These are phyloP conservation scores for Cercis canadensis DNA, from an alignment of 306 rosid species.

Conservation along the genomic window DNA sequence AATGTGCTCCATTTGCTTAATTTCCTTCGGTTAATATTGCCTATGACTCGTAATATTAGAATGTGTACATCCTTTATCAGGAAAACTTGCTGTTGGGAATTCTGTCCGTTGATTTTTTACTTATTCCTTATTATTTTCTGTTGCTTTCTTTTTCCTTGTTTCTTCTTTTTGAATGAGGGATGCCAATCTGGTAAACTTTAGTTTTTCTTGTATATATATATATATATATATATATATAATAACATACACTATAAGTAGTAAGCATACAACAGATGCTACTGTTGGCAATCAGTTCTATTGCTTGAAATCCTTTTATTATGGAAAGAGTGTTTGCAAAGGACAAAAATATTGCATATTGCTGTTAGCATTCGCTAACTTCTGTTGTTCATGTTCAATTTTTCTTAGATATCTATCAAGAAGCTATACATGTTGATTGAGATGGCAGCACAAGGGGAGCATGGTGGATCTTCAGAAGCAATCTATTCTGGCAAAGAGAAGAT, in stretches of 20 bases:
- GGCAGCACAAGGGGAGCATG: constrained; percentile 86
- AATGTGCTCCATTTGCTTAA: constrained; percentile 11
- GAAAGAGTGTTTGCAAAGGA: no score
- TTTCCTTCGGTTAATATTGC: no score
- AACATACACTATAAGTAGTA: no score
- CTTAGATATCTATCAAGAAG: no score
- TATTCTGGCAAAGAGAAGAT: constrained; percentile 84
- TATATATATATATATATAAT: no score
- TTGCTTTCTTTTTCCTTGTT: constrained; percentile 6
- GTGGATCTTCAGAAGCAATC: constrained; percentile 87
- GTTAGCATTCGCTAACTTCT: no score
- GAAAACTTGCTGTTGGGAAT: constrained; percentile 24
- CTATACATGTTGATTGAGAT: no score
- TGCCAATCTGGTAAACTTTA: constrained; percentile 21
- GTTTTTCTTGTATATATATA: no score
- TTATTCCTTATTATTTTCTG: no score
- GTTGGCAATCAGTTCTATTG: constrained; percentile 5
- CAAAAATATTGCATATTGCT: no score
- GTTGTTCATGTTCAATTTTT: no score
- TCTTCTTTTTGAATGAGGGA: constrained; percentile 13
- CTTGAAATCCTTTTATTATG: constrained; percentile 5
- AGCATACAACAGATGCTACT: constrained; percentile 9
- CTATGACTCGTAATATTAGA: no score
- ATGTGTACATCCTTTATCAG: constrained; percentile 1
- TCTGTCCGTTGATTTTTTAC: constrained; percentile 16